Evolutionary conservation across 805 yeast species (phyloP).

Genomic region (Yamadazyma olivae): DNA sequence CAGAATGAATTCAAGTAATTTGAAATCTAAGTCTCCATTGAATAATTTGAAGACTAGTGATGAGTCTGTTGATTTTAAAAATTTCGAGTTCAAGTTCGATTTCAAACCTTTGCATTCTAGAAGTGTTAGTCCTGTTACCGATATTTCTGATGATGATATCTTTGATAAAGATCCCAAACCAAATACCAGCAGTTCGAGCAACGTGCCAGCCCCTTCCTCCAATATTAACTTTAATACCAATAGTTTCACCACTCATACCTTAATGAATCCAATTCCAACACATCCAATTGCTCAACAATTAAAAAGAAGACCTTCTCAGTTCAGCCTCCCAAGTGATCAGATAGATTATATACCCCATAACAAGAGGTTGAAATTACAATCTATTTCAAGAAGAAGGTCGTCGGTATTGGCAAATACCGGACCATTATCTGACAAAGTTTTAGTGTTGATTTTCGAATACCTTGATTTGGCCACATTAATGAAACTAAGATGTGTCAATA

Average conservation of each 20-base stretch:
- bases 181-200: not conserved
- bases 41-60: not conserved
- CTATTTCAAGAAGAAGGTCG: conserved; percentile 49
- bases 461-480: conserved; percentile 58
- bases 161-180: conserved; percentile 4
- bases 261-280: not conserved
- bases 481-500: conserved; percentile 56
- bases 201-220: not conserved
- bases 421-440: conserved; percentile 58
- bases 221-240: not conserved
- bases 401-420: conserved; percentile 53
- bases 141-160: conserved; percentile 6
- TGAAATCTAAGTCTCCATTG: conserved; percentile 5
- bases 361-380: conserved; percentile 49
- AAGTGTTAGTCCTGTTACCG: conserved; percentile 13
- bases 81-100: conserved; percentile 11
- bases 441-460: conserved; percentile 51
- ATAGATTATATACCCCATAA: conserved; percentile 44
- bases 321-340: conserved; percentile 3
- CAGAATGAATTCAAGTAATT: conserved; percentile 22
- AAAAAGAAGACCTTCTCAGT: conserved; percentile 7
- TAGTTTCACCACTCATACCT: not conserved
- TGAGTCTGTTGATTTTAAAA: conserved; percentile 5
- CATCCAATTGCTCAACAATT: not conserved
- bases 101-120: conserved; percentile 14